phyloP scores from a whole-genome alignment of 176 grass and related monocot species.

The Bolboschoenus planiculmis region DNA sequence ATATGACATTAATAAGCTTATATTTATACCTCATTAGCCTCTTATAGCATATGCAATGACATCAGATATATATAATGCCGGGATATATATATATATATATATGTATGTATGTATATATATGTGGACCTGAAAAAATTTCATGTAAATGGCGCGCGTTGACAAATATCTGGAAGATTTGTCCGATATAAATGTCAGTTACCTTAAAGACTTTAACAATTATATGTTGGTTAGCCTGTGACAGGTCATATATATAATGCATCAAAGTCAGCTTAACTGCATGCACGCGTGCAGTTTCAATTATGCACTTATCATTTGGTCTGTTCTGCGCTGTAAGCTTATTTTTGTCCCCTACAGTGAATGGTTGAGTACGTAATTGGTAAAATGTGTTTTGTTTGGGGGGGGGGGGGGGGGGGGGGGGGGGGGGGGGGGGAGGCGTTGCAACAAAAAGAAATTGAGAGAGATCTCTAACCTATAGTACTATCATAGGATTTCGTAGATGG shows the following conservation, averaged over 20 bases:
- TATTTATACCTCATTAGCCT: neutral
- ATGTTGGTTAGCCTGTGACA: slow-evolving; percentile 6
- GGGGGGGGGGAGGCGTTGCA: neutral
- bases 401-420: too few relatives aligned
- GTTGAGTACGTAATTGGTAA: neutral
- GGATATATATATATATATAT: neutral
- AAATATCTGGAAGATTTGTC: neutral
- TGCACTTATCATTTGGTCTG: neutral
- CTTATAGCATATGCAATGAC: neutral
- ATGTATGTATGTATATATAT: too few relatives aligned
- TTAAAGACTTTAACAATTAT: slow-evolving; percentile 3
- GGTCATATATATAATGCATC: neutral
- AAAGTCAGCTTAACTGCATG: slow-evolving; percentile 2
- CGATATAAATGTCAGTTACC: slow-evolving; percentile 9
- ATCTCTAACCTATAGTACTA: neutral
- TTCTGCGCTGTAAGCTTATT: neutral
- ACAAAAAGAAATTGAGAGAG: neutral
- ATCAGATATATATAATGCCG: too few relatives aligned
- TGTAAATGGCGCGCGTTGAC: slow-evolving; percentile 6
- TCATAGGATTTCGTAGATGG: neutral
- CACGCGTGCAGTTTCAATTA: neutral
- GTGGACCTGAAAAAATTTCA: too few relatives aligned
- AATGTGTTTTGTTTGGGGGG: too few relatives aligned
- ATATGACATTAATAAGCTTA: neutral
- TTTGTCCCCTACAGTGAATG: neutral